Evolutionary conservation across 2,329 filamentous ascomycete species (phyloP).

Genomic region (Aaosphaeria pasadenensis): DNA sequence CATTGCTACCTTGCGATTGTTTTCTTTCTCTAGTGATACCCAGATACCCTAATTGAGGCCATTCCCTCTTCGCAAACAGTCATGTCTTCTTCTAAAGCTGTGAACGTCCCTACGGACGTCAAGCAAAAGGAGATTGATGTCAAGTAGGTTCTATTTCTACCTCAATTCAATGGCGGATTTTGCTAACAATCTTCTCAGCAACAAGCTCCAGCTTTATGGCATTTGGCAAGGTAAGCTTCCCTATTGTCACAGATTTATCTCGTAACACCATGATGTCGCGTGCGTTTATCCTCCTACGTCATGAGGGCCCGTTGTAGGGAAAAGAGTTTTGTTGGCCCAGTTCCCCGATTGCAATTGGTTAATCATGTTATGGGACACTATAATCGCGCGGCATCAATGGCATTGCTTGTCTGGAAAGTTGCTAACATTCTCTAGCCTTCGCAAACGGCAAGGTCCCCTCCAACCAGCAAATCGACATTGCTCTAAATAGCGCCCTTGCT

Average conservation of each 20-base stretch:
- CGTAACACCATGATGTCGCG: too few relatives aligned
- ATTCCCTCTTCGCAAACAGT: too few relatives aligned
- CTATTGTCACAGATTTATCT: too few relatives aligned
- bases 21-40: slow-evolving; percentile 1
- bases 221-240: slow-evolving; percentile 63
- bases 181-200: slow-evolving; percentile 48
- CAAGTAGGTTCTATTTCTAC: neutral
- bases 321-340: too few relatives aligned
- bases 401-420: too few relatives aligned
- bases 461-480: slow-evolving; percentile 94
- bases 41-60: slow-evolving; percentile 14
- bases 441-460: slow-evolving; percentile 87
- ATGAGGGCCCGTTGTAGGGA: too few relatives aligned
- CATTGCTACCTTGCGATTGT: neutral
- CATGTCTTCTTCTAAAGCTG: slow-evolving; percentile 36
- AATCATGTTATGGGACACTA: too few relatives aligned
- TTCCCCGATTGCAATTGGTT: too few relatives aligned
- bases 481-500: slow-evolving; percentile 80
- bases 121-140: slow-evolving; percentile 80
- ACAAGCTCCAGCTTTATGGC: slow-evolving; percentile 92
- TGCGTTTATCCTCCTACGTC: too few relatives aligned
- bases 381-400: too few relatives aligned
- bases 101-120: slow-evolving; percentile 71
- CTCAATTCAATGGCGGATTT: neutral
- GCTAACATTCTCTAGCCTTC: slow-evolving; percentile 58